Percentiles rank a stretch among this genome's conserved stretches.
These are phyloP conservation scores for Chrysoporthe puriensis DNA, from an alignment of 2,329 filamentous ascomycete species.

Conservation along the genomic window DNA sequence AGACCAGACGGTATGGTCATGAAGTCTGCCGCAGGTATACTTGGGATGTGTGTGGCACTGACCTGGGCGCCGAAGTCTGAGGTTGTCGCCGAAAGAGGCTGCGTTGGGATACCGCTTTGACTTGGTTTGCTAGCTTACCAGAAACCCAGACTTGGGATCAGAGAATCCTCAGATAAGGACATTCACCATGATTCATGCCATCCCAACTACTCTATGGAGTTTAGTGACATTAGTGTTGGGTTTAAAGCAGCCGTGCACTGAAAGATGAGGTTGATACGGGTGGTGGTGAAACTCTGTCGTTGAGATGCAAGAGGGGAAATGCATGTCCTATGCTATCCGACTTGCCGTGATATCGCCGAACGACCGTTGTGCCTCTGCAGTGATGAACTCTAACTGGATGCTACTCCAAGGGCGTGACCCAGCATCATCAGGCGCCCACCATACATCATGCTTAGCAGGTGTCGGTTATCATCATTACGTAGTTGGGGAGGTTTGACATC, in stretches of 20 bases:
- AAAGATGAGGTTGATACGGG: background rate
- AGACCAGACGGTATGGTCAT: background rate
- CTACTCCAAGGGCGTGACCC: constrained; percentile 1
- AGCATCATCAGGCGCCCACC: background rate
- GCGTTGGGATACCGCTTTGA: background rate
- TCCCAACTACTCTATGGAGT: background rate
- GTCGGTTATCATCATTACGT: background rate
- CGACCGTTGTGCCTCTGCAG: background rate
- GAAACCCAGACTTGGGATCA: background rate
- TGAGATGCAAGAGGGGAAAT: background rate
- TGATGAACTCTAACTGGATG: background rate
- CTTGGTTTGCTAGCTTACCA: background rate
- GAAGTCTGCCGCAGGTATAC: too few relatives aligned
- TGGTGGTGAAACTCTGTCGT: background rate
- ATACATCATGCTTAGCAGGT: background rate
- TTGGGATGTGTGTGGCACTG: background rate
- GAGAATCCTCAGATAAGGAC: background rate
- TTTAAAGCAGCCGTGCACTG: background rate
- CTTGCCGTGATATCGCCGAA: constrained; percentile 19
- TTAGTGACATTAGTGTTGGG: background rate
- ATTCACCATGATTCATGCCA: background rate
- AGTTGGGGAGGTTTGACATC: background rate
- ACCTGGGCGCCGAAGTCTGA: background rate
- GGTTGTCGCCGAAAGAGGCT: background rate
- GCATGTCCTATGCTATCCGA: background rate